Conservation (phyloP, 1,139 yeast genomes). For the Suhomyces choctaworum region DNA sequence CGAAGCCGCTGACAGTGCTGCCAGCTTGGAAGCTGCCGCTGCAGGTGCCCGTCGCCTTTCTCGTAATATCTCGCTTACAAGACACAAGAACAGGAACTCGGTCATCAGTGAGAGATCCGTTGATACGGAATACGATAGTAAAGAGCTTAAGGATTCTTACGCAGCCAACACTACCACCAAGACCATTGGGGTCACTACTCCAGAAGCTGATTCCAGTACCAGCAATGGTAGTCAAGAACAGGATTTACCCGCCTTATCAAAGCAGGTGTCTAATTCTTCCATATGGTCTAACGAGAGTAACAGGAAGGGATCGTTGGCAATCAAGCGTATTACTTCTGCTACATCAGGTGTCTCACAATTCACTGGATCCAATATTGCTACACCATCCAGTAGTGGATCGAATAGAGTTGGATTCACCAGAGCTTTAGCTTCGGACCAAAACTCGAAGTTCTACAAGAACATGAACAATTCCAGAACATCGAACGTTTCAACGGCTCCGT, state of each 20-base stretch:
- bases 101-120: constrained; percentile 11
- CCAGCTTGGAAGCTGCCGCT: constrained; percentile 6
- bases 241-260: constrained; percentile 23
- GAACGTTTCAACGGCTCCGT: constrained; percentile 14
- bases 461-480: constrained; percentile 26
- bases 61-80: constrained; percentile 13
- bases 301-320: constrained; percentile 29
- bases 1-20: constrained; percentile 6
- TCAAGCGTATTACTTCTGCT: constrained; percentile 35
- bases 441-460: constrained; percentile 26
- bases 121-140: constrained; percentile 6
- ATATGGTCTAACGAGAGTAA: constrained; percentile 43
- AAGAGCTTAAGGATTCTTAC: constrained; percentile 10
- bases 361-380: constrained; percentile 19
- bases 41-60: constrained; percentile 16
- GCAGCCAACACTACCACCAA: constrained; percentile 11
- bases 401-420: constrained; percentile 46
- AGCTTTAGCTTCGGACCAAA: constrained; percentile 39
- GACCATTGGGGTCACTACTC: constrained; percentile 7
- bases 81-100: constrained; percentile 12
- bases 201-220: constrained; percentile 10
- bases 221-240: constrained; percentile 5
- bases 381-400: constrained; percentile 8
- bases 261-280: constrained; percentile 37
- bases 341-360: constrained; percentile 34